These are phyloP conservation scores for Inga laurina DNA, from an alignment of 306 rosid species.

Conservation along the genomic window DNA sequence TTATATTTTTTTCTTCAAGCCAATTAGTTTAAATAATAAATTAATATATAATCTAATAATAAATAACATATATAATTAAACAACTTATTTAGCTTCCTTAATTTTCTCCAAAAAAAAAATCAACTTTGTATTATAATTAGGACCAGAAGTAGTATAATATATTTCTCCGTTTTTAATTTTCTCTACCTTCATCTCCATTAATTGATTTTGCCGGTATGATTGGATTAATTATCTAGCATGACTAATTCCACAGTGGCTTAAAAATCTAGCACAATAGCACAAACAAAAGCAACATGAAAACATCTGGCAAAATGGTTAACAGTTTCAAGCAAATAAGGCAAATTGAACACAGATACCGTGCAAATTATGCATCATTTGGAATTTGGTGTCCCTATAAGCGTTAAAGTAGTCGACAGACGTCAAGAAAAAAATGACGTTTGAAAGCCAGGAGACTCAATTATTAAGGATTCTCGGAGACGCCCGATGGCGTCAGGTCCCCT, in stretches of 20 bases:
- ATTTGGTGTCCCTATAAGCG: neutral
- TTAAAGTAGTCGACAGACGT: neutral
- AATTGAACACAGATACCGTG: neutral
- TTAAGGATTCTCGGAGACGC: neutral
- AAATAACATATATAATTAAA: too few species aligned
- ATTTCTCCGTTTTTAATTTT: neutral
- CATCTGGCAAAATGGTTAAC: neutral
- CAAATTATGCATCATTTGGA: neutral
- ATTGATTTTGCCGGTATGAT: neutral
- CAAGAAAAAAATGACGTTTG: conserved; percentile 8
- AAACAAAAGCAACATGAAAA: neutral
- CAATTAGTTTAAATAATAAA: too few species aligned
- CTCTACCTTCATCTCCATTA: neutral
- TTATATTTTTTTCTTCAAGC: too few species aligned
- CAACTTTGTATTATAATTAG: too few species aligned
- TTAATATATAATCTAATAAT: too few species aligned
- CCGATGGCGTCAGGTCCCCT: conserved; percentile 2
- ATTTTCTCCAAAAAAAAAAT: too few species aligned
- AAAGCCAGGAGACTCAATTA: neutral
- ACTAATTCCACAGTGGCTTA: neutral
- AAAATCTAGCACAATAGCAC: neutral
- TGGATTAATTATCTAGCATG: neutral
- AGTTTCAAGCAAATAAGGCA: neutral
- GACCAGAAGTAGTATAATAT: neutral
- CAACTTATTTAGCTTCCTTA: too few species aligned